Evolutionary conservation across 164 flowering plant species (phyloP), one percentile per base, ranked within the genome.

Genomic region (Chimonanthus praecox): DNA sequence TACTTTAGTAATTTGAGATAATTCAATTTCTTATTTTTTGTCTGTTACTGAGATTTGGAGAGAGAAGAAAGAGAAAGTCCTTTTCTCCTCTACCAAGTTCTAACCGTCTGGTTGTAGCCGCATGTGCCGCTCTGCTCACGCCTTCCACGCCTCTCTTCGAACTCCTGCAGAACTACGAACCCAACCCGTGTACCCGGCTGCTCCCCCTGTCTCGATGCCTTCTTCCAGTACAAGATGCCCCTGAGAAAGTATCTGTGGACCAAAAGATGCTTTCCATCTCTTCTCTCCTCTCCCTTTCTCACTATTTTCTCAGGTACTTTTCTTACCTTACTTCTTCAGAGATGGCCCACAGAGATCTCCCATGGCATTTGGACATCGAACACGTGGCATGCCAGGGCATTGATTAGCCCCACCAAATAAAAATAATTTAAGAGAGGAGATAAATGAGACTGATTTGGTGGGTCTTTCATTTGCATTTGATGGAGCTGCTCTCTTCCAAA

Each of bases 61-160:
- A 71, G 21, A 50, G 33, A 33, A 33, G 33, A 33, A 18, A 6
- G 1, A 47, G n/a, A 44, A 20, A 33, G 10, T 16, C 43, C 47
- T 10, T 18, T 44, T 33, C 65, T 21, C 65, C 9, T n/a, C 5
- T 15, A 33, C 45, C 5, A 58, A 44, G 8, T 1, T 43, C 8
- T 61, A 68, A 74, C 76, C 61, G 72, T 48, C 67, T 68, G 47
- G 49, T 47, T 48, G 48, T 9, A 21, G 67, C 47, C 18, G 43
- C 76, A 68, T 74, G 68, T 61, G 72, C 68, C 66, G 13, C 18
- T 20, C 67, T 44, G 58, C 71, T 74, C 76, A 74, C 44, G 68
- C 76, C 72, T 74, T 69, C 58, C 72, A 33, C 44, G 76, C 72
- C 68, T 44, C 21, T 20, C 18, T 49, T 9, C 2, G 8, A 10